Percentiles rank a stretch among this genome's conserved stretches.
phyloP scores from a whole-genome alignment of 345 rosid species.

The Eucalyptus tenuipes region DNA sequence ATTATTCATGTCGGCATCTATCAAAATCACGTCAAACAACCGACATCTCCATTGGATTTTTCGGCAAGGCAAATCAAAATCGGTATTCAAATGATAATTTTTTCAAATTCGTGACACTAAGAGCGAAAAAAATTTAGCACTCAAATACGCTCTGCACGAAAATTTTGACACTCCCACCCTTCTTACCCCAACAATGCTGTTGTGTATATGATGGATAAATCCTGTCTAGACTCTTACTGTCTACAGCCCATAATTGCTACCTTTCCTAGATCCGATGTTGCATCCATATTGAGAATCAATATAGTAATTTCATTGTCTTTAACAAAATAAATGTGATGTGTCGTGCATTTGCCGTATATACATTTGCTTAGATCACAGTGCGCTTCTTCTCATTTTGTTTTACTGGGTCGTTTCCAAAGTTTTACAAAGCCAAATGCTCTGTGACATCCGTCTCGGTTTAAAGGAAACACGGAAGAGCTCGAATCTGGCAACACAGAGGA shows the following conservation, averaged over 20 bases:
- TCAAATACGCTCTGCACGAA: fast-evolving
- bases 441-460: not conserved
- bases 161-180: too few species aligned
- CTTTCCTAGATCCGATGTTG: not conserved
- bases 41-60: fast-evolving
- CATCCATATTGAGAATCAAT: not conserved
- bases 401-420: not conserved
- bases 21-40: fast-evolving
- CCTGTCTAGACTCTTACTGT: not conserved
- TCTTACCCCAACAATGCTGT: too few species aligned
- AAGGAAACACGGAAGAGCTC: not conserved
- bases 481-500: not conserved
- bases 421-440: not conserved
- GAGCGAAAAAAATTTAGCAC: fast-evolving
- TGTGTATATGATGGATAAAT: not conserved
- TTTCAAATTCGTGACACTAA: too few species aligned
- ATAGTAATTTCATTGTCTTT: not conserved
- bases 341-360: not conserved
- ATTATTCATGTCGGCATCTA: fast-evolving
- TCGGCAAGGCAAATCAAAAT: fast-evolving
- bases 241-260: not conserved
- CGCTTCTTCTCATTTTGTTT: not conserved
- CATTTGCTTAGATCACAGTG: not conserved
- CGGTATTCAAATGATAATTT: fast-evolving
- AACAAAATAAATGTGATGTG: not conserved